Base-by-base conservation (phyloP, 345 rosid species). In the Eutrema heterophyllum region DNA sequence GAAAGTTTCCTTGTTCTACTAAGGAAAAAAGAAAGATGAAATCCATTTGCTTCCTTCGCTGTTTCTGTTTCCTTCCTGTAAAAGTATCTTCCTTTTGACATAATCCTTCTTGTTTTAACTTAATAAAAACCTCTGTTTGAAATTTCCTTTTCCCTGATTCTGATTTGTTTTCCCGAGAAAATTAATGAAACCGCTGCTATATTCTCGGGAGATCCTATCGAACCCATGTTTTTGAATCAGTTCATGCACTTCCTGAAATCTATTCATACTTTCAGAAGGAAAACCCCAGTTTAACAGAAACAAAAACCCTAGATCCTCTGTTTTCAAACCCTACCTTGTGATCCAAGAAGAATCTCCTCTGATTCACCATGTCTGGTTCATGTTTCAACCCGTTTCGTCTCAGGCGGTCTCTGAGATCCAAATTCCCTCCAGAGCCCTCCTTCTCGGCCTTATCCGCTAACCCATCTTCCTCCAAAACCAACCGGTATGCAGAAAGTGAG, bases 161-260 rank as follows among this genome's bases (percentile, higher is more conserved):
- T 67, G 61, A 57, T 55, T 46, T 66, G 24, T 38, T 62, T 69
- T 49, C 45, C 57, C 64, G 39, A 43, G 73, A 38, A 53, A 30
- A 71, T 86, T 86, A 87, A 90, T 87, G 94, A 87, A 81, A 82
- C 76, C 78, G 81, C 72, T 68, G 73, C 39, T 53, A 3, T 50
- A 33, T 72, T 76, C 68, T 77, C 66, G 46, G 81, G 67, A 64
- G 77, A 55, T 70, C 53, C 65, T 46, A 15, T 52, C 71, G 84
- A 83, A 78, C 85, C 88, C 89, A 92, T 89, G 97, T 90, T 89
- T 83, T 78, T 88, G 79, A 92, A 95, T 86, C 93, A 85, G 88
- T 95, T 92, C 87, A 89, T 92, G 99, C 96, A 95, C 80, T 95
- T 95, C 78, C 79, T 95, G 39, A 92, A 88, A 85, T 87, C 97